A percentile compares a stretch with the other conserved stretches of the same genome.
phyloP scores from a whole-genome alignment of 805 yeast genomes.

The Ogataea pignaliae region DNA sequence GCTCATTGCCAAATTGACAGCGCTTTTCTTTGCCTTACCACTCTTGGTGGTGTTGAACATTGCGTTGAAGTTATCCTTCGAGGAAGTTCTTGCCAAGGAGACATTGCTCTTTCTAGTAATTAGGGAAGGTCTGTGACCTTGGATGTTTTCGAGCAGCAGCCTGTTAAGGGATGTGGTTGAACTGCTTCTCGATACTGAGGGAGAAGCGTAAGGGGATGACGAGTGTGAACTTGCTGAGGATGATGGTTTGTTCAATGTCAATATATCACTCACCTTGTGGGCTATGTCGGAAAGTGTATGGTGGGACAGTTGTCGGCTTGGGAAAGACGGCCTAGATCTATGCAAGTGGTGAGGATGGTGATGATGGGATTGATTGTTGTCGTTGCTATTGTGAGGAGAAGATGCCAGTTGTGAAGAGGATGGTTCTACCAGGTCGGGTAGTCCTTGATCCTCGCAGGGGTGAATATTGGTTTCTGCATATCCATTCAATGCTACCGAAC shows the following conservation, averaged over 20 bases:
- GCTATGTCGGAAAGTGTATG: conserved; percentile 24
- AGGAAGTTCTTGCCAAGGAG: conserved; percentile 9
- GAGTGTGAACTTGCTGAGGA: conserved; percentile 7
- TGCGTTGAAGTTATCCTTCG: conserved; percentile 11
- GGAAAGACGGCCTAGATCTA: too few relatives aligned
- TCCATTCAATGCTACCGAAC: conserved; percentile 1
- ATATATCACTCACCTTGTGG: conserved; percentile 25
- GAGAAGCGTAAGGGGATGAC: conserved; percentile 13
- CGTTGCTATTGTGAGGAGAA: neutral
- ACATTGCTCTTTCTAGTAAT: conserved; percentile 11
- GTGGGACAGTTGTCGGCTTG: conserved; percentile 15
- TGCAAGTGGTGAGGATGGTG: neutral
- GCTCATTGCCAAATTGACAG: neutral
- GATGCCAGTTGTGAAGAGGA: neutral
- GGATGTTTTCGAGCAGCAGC: conserved; percentile 15
- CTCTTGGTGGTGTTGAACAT: conserved; percentile 1
- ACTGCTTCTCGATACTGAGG: conserved; percentile 18
- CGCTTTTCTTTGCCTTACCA: conserved; percentile 8
- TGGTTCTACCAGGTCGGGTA: neutral
- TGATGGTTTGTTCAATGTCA: conserved; percentile 15
- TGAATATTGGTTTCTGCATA: neutral
- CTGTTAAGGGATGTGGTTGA: conserved; percentile 25
- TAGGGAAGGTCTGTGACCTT: conserved; percentile 7
- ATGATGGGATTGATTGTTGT: neutral
- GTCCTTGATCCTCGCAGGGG: neutral